phyloP scores from a whole-genome alignment of 148 eudicot species.

The Vaccinium corymbosum region DNA sequence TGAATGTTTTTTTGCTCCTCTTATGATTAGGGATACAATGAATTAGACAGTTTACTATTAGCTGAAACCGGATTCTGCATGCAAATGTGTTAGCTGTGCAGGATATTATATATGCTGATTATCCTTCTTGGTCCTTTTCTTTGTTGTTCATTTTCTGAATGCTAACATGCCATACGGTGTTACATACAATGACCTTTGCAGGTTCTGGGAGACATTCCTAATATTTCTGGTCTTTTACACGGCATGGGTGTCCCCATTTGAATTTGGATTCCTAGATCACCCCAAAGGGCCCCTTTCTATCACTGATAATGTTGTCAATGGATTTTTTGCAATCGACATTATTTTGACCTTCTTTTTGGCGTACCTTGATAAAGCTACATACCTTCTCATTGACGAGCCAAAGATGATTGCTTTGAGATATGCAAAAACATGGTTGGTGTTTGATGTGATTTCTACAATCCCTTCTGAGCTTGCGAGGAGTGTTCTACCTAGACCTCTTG shows the following conservation, averaged over 20 bases:
- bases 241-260: slow-evolving; percentile 25
- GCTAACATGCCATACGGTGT: neutral
- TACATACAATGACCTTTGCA: neutral
- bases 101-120: neutral
- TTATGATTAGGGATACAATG: neutral
- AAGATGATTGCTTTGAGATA: slow-evolving; percentile 57
- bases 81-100: neutral
- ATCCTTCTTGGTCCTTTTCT: neutral
- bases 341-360: slow-evolving; percentile 59
- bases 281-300: neutral
- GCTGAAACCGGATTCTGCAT: neutral
- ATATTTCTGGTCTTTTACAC: slow-evolving; percentile 20
- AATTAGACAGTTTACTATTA: neutral
- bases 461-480: slow-evolving; percentile 55
- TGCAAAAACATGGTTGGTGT: slow-evolving; percentile 45
- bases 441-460: slow-evolving; percentile 64
- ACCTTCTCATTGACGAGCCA: slow-evolving; percentile 55
- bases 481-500: slow-evolving; percentile 36
- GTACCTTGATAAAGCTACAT: slow-evolving; percentile 59
- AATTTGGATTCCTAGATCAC: slow-evolving; percentile 14
- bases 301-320: slow-evolving; percentile 12
- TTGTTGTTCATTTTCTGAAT: neutral
- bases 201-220: slow-evolving; percentile 17
- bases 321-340: slow-evolving; percentile 14
- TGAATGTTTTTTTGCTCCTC: neutral